phyloP scores from a whole-genome alignment of 2,329 filamentous ascomycete species.

The Trichophyton mentagrophytes region DNA sequence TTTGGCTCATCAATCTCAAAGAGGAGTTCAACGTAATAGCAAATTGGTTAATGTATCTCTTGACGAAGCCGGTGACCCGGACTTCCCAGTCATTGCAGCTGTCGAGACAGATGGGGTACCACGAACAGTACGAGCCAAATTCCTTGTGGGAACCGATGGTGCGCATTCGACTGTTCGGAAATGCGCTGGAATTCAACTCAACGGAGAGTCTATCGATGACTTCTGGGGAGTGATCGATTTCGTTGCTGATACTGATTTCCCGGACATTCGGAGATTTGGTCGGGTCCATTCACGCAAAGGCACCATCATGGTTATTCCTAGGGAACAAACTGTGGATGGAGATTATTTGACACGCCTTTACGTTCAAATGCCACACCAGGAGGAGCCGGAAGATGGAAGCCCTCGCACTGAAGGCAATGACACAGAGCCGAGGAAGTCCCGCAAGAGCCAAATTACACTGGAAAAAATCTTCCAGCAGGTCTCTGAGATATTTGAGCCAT shows the following conservation, averaged over 20 bases:
- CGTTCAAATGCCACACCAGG: conserved; percentile 28
- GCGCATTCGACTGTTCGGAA: conserved; percentile 54
- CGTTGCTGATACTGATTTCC: conserved; percentile 59
- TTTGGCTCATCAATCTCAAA: conserved; percentile 47
- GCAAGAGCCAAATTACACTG: conserved; percentile 48
- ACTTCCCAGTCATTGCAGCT: conserved; percentile 25
- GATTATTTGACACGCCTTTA: conserved; percentile 61
- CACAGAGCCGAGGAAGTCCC: conserved; percentile 18
- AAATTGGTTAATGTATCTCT: conserved; percentile 50
- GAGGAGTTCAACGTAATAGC: conserved; percentile 50
- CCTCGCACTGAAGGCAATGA: conserved; percentile 19
- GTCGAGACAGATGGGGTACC: conserved; percentile 20
- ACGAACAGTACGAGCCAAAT: conserved; percentile 48
- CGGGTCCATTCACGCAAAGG: conserved; percentile 62
- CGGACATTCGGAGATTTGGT: conserved; percentile 68
- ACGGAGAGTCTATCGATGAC: conserved; percentile 56
- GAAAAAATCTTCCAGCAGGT: conserved; percentile 51
- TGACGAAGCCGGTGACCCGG: conserved; percentile 36
- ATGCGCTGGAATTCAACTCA: conserved; percentile 39
- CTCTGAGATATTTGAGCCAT: conserved; percentile 53
- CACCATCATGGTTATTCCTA: conserved; percentile 68
- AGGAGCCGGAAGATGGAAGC: conserved; percentile 16
- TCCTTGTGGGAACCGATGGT: conserved; percentile 60
- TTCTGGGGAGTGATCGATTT: conserved; percentile 69
- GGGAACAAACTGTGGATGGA: conserved; percentile 47